A percentile compares a stretch with the other conserved stretches of the same genome.
Conservation (phyloP, 768 basidiomycete species). For the Collybia sordida region DNA sequence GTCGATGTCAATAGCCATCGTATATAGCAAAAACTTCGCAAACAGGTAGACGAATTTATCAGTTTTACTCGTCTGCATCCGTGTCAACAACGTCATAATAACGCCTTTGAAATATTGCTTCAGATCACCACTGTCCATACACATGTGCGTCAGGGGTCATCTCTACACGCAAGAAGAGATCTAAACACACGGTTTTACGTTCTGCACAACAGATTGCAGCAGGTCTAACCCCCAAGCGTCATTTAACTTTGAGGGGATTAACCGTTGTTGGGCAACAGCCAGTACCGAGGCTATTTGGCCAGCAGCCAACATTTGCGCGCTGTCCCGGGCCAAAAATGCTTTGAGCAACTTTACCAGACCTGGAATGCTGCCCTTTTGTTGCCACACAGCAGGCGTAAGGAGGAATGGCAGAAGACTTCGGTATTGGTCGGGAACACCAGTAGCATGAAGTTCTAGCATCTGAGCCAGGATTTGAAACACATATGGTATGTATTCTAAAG, state of each 20-base stretch:
- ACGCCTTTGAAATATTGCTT: constrained; percentile 74
- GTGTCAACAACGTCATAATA: constrained; percentile 75
- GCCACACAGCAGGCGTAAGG: constrained; percentile 85
- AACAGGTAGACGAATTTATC: constrained; percentile 85
- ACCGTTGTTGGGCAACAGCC: constrained; percentile 86
- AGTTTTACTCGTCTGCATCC: constrained; percentile 87
- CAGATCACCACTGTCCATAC: constrained; percentile 50
- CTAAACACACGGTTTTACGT: constrained; percentile 70
- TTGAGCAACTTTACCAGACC: constrained; percentile 87
- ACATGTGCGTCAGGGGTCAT: neutral
- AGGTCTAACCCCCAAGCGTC: constrained; percentile 93
- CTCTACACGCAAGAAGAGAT: neutral
- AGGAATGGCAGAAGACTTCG: constrained; percentile 77
- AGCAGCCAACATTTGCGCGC: constrained; percentile 58
- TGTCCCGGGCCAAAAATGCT: constrained; percentile 78
- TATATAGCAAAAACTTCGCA: constrained; percentile 73
- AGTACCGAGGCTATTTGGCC: constrained; percentile 79
- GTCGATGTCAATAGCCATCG: constrained; percentile 71
- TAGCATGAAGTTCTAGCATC: constrained; percentile 81
- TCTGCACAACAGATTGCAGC: constrained; percentile 70
- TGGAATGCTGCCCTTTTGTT: constrained; percentile 92
- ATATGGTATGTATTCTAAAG: constrained; percentile 91
- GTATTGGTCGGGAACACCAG: constrained; percentile 73
- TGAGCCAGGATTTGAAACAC: constrained; percentile 96
- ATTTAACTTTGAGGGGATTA: constrained; percentile 85